Percentiles rank a stretch among this genome's conserved stretches.
phyloP scores from a whole-genome alignment of 2,329 filamentous ascomycete genomes.

The Hypoxylon sp. region DNA sequence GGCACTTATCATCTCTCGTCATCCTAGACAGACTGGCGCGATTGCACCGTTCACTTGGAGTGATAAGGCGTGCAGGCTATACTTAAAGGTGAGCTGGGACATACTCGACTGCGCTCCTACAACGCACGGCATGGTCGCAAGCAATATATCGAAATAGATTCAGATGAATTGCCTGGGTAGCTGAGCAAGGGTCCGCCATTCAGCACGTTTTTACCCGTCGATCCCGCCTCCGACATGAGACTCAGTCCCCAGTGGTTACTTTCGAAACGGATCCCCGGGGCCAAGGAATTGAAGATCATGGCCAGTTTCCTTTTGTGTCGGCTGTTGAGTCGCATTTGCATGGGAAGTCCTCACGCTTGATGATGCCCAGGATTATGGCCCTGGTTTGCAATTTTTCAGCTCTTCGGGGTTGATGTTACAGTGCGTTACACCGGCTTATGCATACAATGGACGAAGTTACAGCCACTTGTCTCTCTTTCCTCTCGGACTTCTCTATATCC shows the following conservation, averaged over 20 bases:
- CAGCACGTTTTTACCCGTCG: not conserved
- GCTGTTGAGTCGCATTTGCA: not conserved
- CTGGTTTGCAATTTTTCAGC: slow-evolving; percentile 2
- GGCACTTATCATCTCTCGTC: not conserved
- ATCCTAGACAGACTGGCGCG: not conserved
- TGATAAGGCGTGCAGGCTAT: not conserved
- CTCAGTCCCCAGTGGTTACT: not conserved
- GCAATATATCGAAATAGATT: not conserved
- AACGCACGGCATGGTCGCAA: not conserved
- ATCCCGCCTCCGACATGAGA: not conserved
- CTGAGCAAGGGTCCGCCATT: not conserved
- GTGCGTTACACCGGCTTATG: slow-evolving; percentile 1
- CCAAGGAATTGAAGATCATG: not conserved
- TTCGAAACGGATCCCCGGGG: not conserved
- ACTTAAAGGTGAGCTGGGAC: not conserved
- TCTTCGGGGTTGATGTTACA: not conserved
- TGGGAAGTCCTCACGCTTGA: not conserved
- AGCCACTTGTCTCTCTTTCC: not conserved
- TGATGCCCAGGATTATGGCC: slow-evolving; percentile 6
- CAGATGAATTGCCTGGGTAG: not conserved
- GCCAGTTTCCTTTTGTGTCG: not conserved
- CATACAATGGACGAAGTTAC: too few species aligned
- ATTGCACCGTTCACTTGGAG: not conserved
- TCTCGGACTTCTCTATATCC: not conserved
- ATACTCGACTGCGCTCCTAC: not conserved